Percentiles rank a stretch among this genome's conserved stretches.
phyloP scores from a whole-genome alignment of 805 yeast species.

The Candida loeiensis region DNA sequence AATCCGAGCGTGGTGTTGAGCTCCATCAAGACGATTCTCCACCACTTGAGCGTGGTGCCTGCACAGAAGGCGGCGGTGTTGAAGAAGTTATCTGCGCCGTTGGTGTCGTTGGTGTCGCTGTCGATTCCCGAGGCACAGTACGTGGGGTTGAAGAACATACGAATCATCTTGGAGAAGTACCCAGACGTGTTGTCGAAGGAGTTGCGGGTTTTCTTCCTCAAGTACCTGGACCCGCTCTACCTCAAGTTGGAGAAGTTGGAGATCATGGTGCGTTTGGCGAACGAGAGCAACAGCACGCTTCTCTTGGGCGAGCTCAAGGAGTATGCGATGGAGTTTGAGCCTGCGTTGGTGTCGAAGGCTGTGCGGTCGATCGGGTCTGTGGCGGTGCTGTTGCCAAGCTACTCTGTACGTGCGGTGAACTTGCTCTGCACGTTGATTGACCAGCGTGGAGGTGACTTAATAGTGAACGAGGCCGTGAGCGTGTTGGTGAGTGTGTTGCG shows the following conservation, averaged over 20 bases:
- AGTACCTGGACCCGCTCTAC: conserved; percentile 79
- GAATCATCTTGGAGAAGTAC: conserved; percentile 83
- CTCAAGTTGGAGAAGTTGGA: conserved; percentile 75
- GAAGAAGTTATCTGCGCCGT: conserved; percentile 76
- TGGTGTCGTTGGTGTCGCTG: conserved; percentile 81
- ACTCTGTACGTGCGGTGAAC: conserved; percentile 57
- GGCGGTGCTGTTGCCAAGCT: conserved; percentile 57
- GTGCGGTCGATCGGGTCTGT: conserved; percentile 68
- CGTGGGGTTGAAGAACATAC: conserved; percentile 85
- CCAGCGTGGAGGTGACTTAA: conserved; percentile 59
- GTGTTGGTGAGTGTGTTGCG: conserved; percentile 65
- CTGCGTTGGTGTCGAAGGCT: conserved; percentile 66
- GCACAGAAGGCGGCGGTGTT: conserved; percentile 45
- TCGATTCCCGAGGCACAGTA: conserved; percentile 90
- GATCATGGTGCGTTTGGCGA: conserved; percentile 65
- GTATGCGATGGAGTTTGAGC: conserved; percentile 82
- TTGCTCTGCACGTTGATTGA: conserved; percentile 55
- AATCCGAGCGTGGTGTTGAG: conserved; percentile 92
- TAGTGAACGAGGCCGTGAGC: conserved; percentile 56
- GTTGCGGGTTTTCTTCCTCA: conserved; percentile 84
- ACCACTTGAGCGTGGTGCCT: conserved; percentile 53
- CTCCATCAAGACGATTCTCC: conserved; percentile 74
- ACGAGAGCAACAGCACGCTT: conserved; percentile 54
- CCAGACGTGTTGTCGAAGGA: conserved; percentile 77
- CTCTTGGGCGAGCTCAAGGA: conserved; percentile 70